Base-by-base conservation (phyloP, 2,329 filamentous ascomycete genomes). In the Fusarium albosuccineum region DNA sequence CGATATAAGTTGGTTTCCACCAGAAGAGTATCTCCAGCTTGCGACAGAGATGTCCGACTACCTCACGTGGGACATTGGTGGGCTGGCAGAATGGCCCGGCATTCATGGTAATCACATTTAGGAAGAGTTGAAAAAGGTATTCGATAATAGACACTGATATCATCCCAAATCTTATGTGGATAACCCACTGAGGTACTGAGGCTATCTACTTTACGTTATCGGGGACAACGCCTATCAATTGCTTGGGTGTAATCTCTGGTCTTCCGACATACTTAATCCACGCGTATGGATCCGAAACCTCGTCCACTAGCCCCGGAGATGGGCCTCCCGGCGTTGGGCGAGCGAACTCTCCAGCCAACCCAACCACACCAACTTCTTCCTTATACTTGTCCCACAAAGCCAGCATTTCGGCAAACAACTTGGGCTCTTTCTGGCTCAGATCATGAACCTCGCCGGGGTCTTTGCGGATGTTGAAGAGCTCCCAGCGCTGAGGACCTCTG, bases 371-470 rank as follows among this genome's bases (percentile, higher is more conserved):
- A 1, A 66, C 63, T 2, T 66, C 63, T 8, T 34, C 41, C 9
- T 54, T 64, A 9, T 66, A 66, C 37, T 66, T 57, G 9, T 64
- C 63, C 63, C 60, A 61, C 1, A 64, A n/a, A 0, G n/a, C 29
- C 3, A 66, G 11, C 45, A 66, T 46, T 14, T 64, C 56, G 2
- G 22, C 10, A 7, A 88, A 62, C 5, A 80, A 76, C 52, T 84
- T 81, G 0, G 81, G 79, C 13, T 82, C 71, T 33, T 9, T 80
- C 78, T 0, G 78, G 73, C 22, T 22, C 9, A 85, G 67, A 64
- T 86, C 82, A 22, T 82, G 72, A 0, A 81, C 77, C 73, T 89
- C 86, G 1, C 85, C 86, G 0, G 85, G 85, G 62, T 89, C 87
- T 1, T 76, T 74, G 3, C 68, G 73, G 2, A 89, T 76, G 64